Conservation (phyloP, 352 stramenopile species). For the Pythium vanterpoolii region DNA sequence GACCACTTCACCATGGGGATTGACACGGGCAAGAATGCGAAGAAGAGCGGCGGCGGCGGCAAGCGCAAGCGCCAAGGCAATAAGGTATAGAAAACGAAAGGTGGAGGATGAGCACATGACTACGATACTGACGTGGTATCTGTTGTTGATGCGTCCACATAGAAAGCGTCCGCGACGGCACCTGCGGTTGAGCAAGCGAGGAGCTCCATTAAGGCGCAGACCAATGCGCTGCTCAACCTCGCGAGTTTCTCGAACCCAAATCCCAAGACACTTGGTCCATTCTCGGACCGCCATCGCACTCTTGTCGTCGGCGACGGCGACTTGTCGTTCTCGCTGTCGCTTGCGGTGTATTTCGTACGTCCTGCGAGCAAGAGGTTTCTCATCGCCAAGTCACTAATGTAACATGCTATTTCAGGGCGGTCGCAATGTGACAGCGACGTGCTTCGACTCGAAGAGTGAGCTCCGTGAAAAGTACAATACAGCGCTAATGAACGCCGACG, state of each 20-base stretch:
- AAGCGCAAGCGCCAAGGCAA: slow-evolving; percentile 22
- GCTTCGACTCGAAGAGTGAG: slow-evolving; percentile 69
- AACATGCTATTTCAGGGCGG: slow-evolving; percentile 36
- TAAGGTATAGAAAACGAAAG: background rate
- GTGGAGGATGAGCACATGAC: background rate
- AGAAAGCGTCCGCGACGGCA: slow-evolving; percentile 23
- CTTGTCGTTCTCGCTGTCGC: slow-evolving; percentile 77
- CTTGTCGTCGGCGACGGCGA: slow-evolving; percentile 84
- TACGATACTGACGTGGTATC: background rate
- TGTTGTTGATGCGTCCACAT: background rate
- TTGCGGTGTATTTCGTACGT: slow-evolving; percentile 68
- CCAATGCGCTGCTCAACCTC: slow-evolving; percentile 65
- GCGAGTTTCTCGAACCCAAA: slow-evolving; percentile 79
- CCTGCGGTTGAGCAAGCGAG: slow-evolving; percentile 25
- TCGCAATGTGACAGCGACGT: slow-evolving; percentile 62
- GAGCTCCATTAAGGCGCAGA: slow-evolving; percentile 49
- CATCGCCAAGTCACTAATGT: background rate
- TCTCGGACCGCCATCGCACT: slow-evolving; percentile 70
- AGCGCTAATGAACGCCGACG: slow-evolving; percentile 61
- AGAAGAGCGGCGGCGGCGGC: slow-evolving; percentile 5
- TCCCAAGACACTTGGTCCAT: slow-evolving; percentile 72
- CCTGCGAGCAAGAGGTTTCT: background rate
- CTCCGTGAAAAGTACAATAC: slow-evolving; percentile 74
- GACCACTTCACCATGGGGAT: slow-evolving; percentile 9
- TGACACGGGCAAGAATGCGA: slow-evolving; percentile 10